Evolutionary conservation across 495 filamentous ascomycete genomes (phyloP), one percentile per base, ranked within the genome.

Genomic region (Astrothelium subdiscretum): DNA sequence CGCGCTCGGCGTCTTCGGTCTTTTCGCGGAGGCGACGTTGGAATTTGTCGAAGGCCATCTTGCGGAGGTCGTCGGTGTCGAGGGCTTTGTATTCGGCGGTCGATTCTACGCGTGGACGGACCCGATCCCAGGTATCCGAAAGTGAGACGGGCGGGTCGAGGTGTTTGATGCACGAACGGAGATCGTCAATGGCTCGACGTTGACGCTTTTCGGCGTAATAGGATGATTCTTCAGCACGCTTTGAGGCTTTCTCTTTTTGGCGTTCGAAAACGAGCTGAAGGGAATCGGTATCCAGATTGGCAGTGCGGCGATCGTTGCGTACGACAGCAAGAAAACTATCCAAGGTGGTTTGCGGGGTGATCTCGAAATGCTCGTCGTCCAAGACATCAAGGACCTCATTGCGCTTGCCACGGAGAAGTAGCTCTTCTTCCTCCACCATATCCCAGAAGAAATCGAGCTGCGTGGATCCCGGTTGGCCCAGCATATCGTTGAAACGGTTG

Each of bases 391-490:
- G 78, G 2, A 95, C 71, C 69, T 91, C 84, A 71, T 95, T 95
- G 32, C 92, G 82, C 57, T 86, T 87, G 57, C 82, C 82, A 44
- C 95, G 86, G 18, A 97, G 76, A 22, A 85, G 84, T 58, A 87
- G 83, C 64, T 97, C 91, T 74, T 96, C 91, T 73, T 97, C 92
- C 71, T 96, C 92, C 18, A 97, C 82, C 58, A 91, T 80, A 74
- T 99, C 95, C 92, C 95, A 96, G 75, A 97, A 96, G 10, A 99
- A 78, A 62, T 99, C 94, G 63, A 96, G 79, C n/a, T 92, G 89
- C 3, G 84, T 88, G 3, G 94, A 97, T 59, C 95, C 95, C 44
- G 84, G 70, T 67, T 94, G 90, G 48, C 92, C 94, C 32, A 94
- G 82, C 76, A 96, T 88, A 57, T 84, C 88, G 69, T 78, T 81